These are phyloP conservation scores for Digitaria exilis DNA, from an alignment of 202 grass and related monocot species.

Conservation along the genomic window DNA sequence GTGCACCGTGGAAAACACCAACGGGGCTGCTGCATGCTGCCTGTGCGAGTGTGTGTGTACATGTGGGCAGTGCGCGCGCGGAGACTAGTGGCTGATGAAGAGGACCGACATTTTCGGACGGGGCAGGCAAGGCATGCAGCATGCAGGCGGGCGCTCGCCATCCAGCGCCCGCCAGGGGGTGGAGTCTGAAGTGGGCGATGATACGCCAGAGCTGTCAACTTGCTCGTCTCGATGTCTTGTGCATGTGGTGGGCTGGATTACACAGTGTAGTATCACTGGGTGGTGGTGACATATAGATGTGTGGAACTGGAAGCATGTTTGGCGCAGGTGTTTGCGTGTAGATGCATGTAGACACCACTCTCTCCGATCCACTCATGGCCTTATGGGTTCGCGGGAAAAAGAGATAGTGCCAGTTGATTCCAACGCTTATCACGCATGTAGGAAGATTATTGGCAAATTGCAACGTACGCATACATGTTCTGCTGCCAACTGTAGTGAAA, in stretches of 20 bases:
- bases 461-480: neutral
- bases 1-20: constrained; percentile 60
- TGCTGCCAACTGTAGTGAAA: neutral
- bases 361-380: too few relatives aligned
- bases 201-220: neutral
- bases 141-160: too few relatives aligned
- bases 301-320: constrained; percentile 5
- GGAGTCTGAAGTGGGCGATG: neutral
- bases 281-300: neutral
- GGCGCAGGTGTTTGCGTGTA: constrained; percentile 26
- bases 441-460: neutral
- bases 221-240: neutral
- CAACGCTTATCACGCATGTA: neutral
- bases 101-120: constrained; percentile 35
- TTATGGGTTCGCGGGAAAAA: neutral
- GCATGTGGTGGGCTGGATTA: neutral
- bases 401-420: neutral
- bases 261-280: neutral
- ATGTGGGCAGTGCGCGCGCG: neutral
- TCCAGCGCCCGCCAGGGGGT: too few relatives aligned
- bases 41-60: neutral
- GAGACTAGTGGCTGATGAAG: neutral
- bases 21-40: neutral
- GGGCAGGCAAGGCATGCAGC: neutral
- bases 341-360: neutral